Conservation (phyloP, 208 protist species). For the Phytomonas serpens region DNA sequence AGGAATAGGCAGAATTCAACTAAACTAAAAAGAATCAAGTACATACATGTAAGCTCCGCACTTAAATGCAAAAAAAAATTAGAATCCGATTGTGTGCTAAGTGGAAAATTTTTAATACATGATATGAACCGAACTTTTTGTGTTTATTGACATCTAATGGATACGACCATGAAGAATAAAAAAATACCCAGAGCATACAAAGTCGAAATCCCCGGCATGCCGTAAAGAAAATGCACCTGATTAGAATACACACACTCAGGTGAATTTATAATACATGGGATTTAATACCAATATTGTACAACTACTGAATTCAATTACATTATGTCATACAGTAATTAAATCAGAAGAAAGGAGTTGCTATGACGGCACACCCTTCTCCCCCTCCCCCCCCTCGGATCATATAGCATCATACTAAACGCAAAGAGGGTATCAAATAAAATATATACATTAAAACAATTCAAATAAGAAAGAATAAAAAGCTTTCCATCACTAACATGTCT, state of each 20-base stretch:
- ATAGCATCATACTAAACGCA: slow-evolving; percentile 1
- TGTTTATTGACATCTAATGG: background rate
- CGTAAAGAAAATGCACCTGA: background rate
- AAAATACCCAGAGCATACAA: background rate
- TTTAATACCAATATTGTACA: slow-evolving; percentile 5
- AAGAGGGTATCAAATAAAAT: slow-evolving; percentile 11
- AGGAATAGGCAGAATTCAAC: slow-evolving; percentile 11
- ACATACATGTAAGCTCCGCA: background rate
- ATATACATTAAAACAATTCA: slow-evolving; percentile 8
- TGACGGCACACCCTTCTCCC: background rate
- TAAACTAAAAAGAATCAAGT: slow-evolving; percentile 19
- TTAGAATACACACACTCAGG: background rate
- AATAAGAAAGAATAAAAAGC: slow-evolving; percentile 10
- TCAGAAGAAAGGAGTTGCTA: background rate
- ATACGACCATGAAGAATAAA: background rate
- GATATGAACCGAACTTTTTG: background rate
- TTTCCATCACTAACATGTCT: background rate
- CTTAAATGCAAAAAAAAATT: background rate
- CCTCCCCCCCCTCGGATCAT: background rate
- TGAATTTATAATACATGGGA: background rate
- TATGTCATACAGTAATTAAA: background rate
- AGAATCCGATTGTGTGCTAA: background rate
- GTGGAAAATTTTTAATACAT: background rate
- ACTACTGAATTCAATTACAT: slow-evolving; percentile 1
- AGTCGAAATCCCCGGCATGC: background rate